phyloP scores from a whole-genome alignment of 805 yeast genomes.

The Schwanniomyces yamadae region DNA sequence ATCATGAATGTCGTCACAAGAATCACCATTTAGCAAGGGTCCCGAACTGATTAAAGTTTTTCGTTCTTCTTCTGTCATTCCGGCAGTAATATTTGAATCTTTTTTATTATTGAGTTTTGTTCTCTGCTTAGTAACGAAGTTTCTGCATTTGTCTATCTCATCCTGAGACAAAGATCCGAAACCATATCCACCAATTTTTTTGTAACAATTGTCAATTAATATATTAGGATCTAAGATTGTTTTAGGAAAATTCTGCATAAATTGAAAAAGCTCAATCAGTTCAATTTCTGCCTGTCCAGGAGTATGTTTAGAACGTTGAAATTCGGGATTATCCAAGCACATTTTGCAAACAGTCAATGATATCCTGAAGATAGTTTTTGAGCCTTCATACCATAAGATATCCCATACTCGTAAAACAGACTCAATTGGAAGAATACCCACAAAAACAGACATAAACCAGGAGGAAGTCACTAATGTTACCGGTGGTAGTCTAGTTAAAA shows the following conservation, averaged over 20 bases:
- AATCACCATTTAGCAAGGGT: constrained; percentile 15
- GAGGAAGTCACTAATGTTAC: constrained; percentile 90
- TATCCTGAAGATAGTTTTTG: constrained; percentile 79
- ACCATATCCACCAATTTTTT: constrained; percentile 60
- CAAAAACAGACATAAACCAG: constrained; percentile 98
- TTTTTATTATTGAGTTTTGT: constrained; percentile 31
- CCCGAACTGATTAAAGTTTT: constrained; percentile 23
- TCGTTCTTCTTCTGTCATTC: constrained; percentile 41
- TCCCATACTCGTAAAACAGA: constrained; percentile 92
- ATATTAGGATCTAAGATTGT: constrained; percentile 64
- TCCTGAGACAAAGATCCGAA: constrained; percentile 77
- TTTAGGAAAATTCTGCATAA: constrained; percentile 81
- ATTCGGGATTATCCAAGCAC: constrained; percentile 60
- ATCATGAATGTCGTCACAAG: constrained; percentile 26
- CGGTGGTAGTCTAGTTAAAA: constrained; percentile 80
- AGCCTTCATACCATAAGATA: constrained; percentile 87
- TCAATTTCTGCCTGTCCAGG: constrained; percentile 32
- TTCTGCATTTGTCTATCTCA: constrained; percentile 75
- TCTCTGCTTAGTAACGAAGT: constrained; percentile 70
- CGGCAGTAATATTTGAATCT: constrained; percentile 27
- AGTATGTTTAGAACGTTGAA: constrained; percentile 27
- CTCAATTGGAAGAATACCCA: constrained; percentile 87
- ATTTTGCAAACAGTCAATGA: constrained; percentile 77
- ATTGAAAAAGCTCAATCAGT: constrained; percentile 65
- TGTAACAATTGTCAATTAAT: constrained; percentile 73